Evolutionary conservation across 768 basidiomycete genomes (phyloP), one percentile per base, ranked within the genome.

Genomic region (Phanerochaete sordida): DNA sequence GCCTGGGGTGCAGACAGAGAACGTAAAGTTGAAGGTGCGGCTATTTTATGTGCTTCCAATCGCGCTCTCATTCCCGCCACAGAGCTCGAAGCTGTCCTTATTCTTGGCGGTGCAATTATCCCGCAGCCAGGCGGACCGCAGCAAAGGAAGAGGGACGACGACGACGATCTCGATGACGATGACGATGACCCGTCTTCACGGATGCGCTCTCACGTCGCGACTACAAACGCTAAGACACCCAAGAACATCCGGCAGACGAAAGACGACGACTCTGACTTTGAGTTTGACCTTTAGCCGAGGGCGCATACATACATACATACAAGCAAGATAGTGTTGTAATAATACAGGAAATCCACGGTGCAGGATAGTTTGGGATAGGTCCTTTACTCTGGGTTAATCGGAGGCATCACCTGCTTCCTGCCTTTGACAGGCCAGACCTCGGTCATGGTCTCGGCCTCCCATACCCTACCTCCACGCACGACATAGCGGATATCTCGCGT

Each of bases 1-100:
- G 84, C 91, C 1, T 92, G 93, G 88, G 90, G 90, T 15, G 87
- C 86, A 6, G 91, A 93, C 60, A 77, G 80, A 64, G 89, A 94
- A 62, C 83, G 91, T 48, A 80, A 77, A 16, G 75, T 89, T 9
- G 86, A 92, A 79, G 95, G 96, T 94, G 66, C 39, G 77, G 26
- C 3, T 45, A 50, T 48, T 39, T 54, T 35, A 46, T 63, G 37
- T 31, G n/a, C n/a, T n/a, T n/a, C 54, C n/a, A 60, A 52, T 61
- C 62, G n/a, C 48, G 24, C 49, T 56, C 19, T 30, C 46, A 16
- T 45, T 6, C 23, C 49, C 39, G 39, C 31, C 47, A 27, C 67
- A 90, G 88, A 90, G 70, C 80, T 93, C 33, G 90, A 93, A 72
- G 84, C 84, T 0, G 72, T 88, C 21, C 72, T 93, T 0, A 73